Base-by-base conservation (phyloP, 306 rosid species). In the Ormosia emarginata region DNA sequence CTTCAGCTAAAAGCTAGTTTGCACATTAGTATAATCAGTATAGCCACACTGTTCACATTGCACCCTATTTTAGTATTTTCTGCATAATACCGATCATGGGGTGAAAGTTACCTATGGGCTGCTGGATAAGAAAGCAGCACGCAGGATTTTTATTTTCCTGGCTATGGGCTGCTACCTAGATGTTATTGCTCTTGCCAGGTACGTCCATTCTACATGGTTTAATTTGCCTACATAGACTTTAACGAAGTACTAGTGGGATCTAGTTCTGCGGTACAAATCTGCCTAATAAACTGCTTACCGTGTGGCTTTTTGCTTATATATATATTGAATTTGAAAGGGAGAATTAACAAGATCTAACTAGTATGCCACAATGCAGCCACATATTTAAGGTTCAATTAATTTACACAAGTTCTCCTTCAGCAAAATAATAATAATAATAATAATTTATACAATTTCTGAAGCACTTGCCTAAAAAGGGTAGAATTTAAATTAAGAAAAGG, bases 321-420 rank as follows among this genome's bases (percentile, higher is more conserved):
- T 58, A 13, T 61, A 33, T 10, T 32, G 3, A 61, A n/a, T 11
- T 24, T 24, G 65, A 61, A 24, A 59, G 65, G 6, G 14, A 32
- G 37, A 9, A 9, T 57, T 1, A 17, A 56, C 63, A 29, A 18
- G 63, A 57, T 57, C 63, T 57, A 8, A 57, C 5, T 49, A 11
- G 15, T 49, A 57, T 57, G 43, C 49, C 78, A 78, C 64, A 68
- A 58, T 75, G 75, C 39, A 77, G 7, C 41, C 71, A 55, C 68
- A 24, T 29, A 55, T 8, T 40, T 57, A 39, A 17, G 11, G 32
- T 49, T 62, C 47, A 15, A 40, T 68, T 57, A 40, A 67, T 59
- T 64, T 56, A 24, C 1, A 24, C 24, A 24, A 24, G 0, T 24
- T 24, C 24, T 24, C 24, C 24, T 24, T 24, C 24, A 24, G 24